Conservation (phyloP, 257 asterid genomes). For the Perilla frutescens region DNA sequence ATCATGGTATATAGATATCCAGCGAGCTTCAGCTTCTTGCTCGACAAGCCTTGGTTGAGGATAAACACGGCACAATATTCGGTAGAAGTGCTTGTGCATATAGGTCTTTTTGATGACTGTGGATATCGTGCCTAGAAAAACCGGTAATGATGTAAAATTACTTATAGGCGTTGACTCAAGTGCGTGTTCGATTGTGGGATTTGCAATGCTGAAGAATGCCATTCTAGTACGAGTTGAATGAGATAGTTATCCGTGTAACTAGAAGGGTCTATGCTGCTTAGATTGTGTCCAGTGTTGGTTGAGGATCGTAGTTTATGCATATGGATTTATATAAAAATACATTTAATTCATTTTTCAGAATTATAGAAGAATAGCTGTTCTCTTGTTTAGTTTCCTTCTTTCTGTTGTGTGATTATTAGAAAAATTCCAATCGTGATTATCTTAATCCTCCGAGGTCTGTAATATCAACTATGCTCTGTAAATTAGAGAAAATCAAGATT, state of each 20-base stretch:
- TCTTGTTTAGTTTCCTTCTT: background rate
- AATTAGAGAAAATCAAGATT: background rate
- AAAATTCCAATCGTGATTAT: background rate
- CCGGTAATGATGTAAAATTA: background rate
- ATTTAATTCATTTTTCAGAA: background rate
- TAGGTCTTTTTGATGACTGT: background rate
- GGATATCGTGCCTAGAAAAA: background rate
- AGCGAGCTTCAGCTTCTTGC: constrained; percentile 7
- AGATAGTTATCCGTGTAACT: background rate
- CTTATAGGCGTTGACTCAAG: background rate
- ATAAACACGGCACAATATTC: background rate
- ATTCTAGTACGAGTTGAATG: background rate
- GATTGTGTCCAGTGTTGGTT: background rate
- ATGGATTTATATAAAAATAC: background rate
- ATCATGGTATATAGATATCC: background rate
- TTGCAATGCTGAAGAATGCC: background rate
- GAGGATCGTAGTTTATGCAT: background rate
- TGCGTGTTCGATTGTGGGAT: background rate
- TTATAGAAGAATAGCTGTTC: background rate
- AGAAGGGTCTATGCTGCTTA: constrained; percentile 11
- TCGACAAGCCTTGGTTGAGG: background rate
- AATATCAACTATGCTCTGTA: background rate
- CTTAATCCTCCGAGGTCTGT: background rate
- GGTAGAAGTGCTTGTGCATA: background rate
- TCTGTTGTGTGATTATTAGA: background rate